A percentile compares a stretch with the other conserved stretches of the same genome.
Conservation (phyloP, 495 filamentous ascomycete genomes). For the Cercophora sp. region DNA sequence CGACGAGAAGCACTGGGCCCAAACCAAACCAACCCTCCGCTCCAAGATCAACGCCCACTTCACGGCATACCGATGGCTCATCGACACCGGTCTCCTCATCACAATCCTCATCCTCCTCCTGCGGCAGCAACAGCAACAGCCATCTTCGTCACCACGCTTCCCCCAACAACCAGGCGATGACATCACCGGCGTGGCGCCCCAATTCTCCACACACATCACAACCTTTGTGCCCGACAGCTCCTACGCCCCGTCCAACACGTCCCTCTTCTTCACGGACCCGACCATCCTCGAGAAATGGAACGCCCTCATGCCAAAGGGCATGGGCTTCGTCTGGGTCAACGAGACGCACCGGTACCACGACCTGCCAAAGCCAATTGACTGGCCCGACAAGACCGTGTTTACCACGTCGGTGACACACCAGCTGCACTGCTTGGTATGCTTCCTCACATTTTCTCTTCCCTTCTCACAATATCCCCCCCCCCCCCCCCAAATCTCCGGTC, state of each 20-base stretch:
- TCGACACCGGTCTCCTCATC: slow-evolving; percentile 34
- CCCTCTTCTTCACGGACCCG: slow-evolving; percentile 44
- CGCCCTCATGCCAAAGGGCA: slow-evolving; percentile 41
- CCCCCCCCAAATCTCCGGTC: too few relatives aligned
- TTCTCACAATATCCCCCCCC: slow-evolving; percentile 1
- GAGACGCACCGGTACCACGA: slow-evolving; percentile 43
- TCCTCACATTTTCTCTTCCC: too few relatives aligned
- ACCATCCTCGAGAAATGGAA: slow-evolving; percentile 41
- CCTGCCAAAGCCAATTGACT: slow-evolving; percentile 42
- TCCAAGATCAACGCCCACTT: slow-evolving; percentile 15
- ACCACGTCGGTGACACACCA: slow-evolving; percentile 45
- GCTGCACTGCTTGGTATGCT: slow-evolving; percentile 39
- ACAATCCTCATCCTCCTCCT: slow-evolving; percentile 31
- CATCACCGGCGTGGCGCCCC: slow-evolving; percentile 34
- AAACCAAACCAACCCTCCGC: slow-evolving; percentile 14
- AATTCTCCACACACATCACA: slow-evolving; percentile 36
- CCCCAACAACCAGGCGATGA: too few relatives aligned
- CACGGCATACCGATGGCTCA: slow-evolving; percentile 29
- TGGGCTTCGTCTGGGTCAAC: slow-evolving; percentile 47
- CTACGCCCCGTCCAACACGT: slow-evolving; percentile 44
- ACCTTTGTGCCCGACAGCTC: slow-evolving; percentile 41
- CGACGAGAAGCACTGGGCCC: slow-evolving; percentile 36
- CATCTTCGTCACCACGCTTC: slow-evolving; percentile 21
- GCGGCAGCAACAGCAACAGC: slow-evolving; percentile 26
- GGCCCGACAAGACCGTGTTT: slow-evolving; percentile 47